Evolutionary conservation across 2,329 filamentous ascomycete genomes (phyloP).

Genomic region (Xylariaceae sp.): DNA sequence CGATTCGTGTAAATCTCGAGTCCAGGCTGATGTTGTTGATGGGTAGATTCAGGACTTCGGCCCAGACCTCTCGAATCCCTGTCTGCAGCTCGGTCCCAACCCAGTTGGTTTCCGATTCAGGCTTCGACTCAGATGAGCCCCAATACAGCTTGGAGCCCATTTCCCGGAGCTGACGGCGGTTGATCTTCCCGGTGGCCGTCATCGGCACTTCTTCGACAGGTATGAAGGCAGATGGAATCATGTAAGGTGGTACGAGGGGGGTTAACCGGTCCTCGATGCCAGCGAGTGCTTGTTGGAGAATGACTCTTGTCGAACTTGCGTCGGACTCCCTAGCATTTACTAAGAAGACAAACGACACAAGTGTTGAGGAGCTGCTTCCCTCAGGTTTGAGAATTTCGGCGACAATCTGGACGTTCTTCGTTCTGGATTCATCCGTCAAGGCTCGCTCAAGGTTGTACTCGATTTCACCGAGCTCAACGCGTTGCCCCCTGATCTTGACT

Average conservation of each 20-base stretch:
- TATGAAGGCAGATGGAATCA: neutral
- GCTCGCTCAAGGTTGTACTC: conserved; percentile 31
- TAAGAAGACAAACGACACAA: conserved; percentile 1
- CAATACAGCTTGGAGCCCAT: neutral
- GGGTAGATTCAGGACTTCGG: conserved; percentile 7
- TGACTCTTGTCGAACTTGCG: neutral
- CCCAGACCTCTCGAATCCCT: conserved; percentile 6
- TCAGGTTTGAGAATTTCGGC: conserved; percentile 2
- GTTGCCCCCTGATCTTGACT: conserved; percentile 47
- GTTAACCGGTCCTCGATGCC: neutral
- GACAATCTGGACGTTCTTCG: neutral
- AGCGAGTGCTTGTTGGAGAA: neutral
- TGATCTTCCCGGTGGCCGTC: neutral
- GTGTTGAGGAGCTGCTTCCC: neutral
- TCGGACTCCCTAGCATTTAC: neutral
- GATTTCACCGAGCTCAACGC: conserved; percentile 43
- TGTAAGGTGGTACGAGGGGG: neutral
- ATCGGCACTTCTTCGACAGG: neutral
- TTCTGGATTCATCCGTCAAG: neutral
- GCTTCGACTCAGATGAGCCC: neutral
- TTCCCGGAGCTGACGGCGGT: neutral
- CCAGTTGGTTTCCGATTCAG: too few species aligned
- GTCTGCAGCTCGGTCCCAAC: neutral
- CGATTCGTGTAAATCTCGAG: conserved; percentile 4
- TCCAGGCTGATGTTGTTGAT: neutral